Conservation (phyloP, 768 basidiomycete species). For the Suillus variegatus region DNA sequence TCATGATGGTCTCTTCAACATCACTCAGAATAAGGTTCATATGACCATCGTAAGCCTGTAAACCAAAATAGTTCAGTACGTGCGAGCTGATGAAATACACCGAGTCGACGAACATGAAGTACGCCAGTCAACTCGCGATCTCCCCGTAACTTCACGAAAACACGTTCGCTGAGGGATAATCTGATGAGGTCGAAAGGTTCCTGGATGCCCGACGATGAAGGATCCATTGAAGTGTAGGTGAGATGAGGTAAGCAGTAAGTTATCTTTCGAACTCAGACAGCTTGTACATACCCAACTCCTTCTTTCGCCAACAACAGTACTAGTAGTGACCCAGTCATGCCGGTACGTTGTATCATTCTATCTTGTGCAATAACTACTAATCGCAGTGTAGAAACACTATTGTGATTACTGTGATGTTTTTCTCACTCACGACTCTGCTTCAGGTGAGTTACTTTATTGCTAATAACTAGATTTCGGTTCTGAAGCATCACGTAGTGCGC, state of each 20-base stretch:
- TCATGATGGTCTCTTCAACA: slow-evolving; percentile 96
- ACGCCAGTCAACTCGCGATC: slow-evolving; percentile 91
- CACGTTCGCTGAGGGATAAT: slow-evolving; percentile 94
- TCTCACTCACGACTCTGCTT: slow-evolving; percentile 91
- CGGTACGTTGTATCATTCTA: slow-evolving; percentile 46
- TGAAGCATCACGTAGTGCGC: slow-evolving; percentile 58
- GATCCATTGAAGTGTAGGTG: slow-evolving; percentile 53
- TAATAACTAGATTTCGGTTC: slow-evolving; percentile 7
- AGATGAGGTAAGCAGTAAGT: slow-evolving; percentile 26
- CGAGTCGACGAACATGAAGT: slow-evolving; percentile 69
- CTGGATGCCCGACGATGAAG: slow-evolving; percentile 75
- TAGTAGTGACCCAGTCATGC: slow-evolving; percentile 46
- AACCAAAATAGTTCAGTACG: slow-evolving; percentile 14
- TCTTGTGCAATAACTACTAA: slow-evolving; percentile 11
- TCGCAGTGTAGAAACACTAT: slow-evolving; percentile 73
- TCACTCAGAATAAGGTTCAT: slow-evolving; percentile 99
- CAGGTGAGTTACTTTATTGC: slow-evolving; percentile 52
- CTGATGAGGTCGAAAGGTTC: slow-evolving; percentile 98
- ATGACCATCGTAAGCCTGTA: slow-evolving; percentile 98
- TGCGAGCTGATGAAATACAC: slow-evolving; percentile 6
- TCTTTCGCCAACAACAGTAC: slow-evolving; percentile 25
- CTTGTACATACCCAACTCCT: slow-evolving; percentile 13
- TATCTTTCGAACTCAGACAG: slow-evolving; percentile 32
- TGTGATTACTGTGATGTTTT: slow-evolving; percentile 95
- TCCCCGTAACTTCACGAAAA: slow-evolving; percentile 95